Conservation (phyloP, 1,284 basidiomycete genomes). For the Apiotrichum montevideense region DNA sequence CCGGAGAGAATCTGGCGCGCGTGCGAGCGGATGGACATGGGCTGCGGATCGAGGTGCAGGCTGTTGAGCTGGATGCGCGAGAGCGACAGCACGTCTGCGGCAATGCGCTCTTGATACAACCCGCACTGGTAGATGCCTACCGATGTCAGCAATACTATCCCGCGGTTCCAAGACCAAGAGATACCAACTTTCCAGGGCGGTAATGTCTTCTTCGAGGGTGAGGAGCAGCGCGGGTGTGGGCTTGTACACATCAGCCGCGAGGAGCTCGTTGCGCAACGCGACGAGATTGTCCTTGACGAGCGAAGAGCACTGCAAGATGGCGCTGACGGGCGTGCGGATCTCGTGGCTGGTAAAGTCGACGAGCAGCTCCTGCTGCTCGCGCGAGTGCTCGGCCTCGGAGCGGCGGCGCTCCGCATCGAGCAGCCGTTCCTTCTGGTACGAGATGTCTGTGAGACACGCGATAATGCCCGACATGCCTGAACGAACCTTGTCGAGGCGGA, state of each 20-base stretch:
- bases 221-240: slow-evolving; percentile 35
- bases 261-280: slow-evolving; percentile 33
- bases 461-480: slow-evolving; percentile 31
- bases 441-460: slow-evolving; percentile 39
- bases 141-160: not conserved
- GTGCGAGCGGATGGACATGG: slow-evolving; percentile 41
- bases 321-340: slow-evolving; percentile 42
- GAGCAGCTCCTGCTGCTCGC: slow-evolving; percentile 41
- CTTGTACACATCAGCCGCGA: slow-evolving; percentile 23
- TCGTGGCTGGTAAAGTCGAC: slow-evolving; percentile 46
- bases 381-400: slow-evolving; percentile 35
- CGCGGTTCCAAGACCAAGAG: too few relatives aligned
- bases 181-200: slow-evolving; percentile 23
- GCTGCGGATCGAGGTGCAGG: slow-evolving; percentile 23
- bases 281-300: slow-evolving; percentile 43
- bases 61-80: slow-evolving; percentile 44
- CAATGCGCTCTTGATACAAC: slow-evolving; percentile 44
- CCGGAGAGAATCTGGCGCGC: slow-evolving; percentile 37
- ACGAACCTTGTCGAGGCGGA: slow-evolving; percentile 33
- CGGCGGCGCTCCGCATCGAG: slow-evolving; percentile 35
- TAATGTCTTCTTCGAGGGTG: slow-evolving; percentile 37
- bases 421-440: slow-evolving; percentile 36
- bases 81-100: slow-evolving; percentile 46
- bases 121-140: slow-evolving; percentile 17
- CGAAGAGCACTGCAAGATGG: slow-evolving; percentile 43